Evolutionary conservation across 176 grass and related monocot genomes (phyloP).

Genomic region (Ampelocalamus luodianensis): DNA sequence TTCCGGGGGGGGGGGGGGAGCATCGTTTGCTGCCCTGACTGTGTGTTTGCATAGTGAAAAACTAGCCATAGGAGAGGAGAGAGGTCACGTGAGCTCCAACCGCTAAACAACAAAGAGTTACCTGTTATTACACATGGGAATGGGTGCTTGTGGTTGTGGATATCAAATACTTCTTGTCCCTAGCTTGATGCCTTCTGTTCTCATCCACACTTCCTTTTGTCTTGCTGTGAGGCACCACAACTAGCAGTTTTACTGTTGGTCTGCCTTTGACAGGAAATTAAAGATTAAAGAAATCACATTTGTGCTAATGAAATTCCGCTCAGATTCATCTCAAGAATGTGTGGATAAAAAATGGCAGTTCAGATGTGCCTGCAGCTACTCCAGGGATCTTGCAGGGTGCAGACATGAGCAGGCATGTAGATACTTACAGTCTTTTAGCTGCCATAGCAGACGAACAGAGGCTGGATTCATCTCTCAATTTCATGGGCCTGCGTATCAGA

Average conservation of each 20-base stretch:
- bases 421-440: not conserved
- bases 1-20: too few species aligned
- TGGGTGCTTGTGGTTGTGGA: not conserved
- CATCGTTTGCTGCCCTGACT: not conserved
- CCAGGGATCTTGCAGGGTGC: conserved; percentile 38
- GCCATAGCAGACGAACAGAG: not conserved
- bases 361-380: conserved; percentile 4
- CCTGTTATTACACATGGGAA: conserved; percentile 33
- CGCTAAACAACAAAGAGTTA: conserved; percentile 11
- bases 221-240: not conserved
- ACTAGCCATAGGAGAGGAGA: not conserved
- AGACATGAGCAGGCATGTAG: conserved; percentile 1
- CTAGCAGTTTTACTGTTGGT: not conserved
- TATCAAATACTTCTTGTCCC: conserved; percentile 33
- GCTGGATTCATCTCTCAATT: conserved; percentile 19
- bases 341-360: conserved; percentile 18
- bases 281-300: not conserved
- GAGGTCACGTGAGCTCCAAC: conserved; percentile 43
- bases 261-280: not conserved
- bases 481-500: conserved; percentile 11
- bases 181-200: conserved; percentile 7
- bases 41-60: not conserved
- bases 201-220: conserved; percentile 27
- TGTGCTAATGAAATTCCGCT: not conserved
- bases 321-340: not conserved